phyloP scores from a whole-genome alignment of 805 yeast genomes.

The Suhomyces kilbournensis region DNA sequence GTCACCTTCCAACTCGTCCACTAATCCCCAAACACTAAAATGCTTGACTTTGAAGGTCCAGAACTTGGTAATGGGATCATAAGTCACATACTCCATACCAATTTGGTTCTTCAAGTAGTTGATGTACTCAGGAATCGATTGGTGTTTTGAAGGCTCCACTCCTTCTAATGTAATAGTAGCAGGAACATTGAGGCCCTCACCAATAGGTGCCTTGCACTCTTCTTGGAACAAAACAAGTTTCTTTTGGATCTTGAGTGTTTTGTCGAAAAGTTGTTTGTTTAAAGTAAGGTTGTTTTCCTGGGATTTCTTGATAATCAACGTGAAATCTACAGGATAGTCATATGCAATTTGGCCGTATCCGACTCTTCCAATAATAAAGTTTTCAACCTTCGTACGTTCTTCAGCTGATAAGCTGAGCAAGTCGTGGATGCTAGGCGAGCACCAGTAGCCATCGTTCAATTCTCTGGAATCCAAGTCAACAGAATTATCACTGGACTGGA shows the following conservation, averaged over 20 bases:
- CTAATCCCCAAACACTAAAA: conserved; percentile 91
- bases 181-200: conserved; percentile 72
- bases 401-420: conserved; percentile 42
- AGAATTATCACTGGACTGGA: conserved; percentile 3
- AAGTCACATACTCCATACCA: conserved; percentile 79
- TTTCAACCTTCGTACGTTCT: conserved; percentile 53
- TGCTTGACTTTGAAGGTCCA: conserved; percentile 87
- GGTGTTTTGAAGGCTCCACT: conserved; percentile 48
- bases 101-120: conserved; percentile 47
- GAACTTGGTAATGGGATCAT: conserved; percentile 67
- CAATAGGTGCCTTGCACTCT: conserved; percentile 52
- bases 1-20: conserved; percentile 53
- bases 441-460: conserved; percentile 57
- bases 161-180: conserved; percentile 68
- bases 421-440: conserved; percentile 59
- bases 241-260: conserved; percentile 39
- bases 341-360: conserved; percentile 70
- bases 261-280: conserved; percentile 41
- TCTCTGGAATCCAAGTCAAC: conserved; percentile 9
- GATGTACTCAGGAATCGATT: conserved; percentile 47
- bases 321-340: conserved; percentile 64
- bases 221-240: conserved; percentile 44
- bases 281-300: conserved; percentile 29
- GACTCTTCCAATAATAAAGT: conserved; percentile 65
- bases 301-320: conserved; percentile 46